phyloP scores from a whole-genome alignment of 129 eudicot species.

The Pittosporum tobira region DNA sequence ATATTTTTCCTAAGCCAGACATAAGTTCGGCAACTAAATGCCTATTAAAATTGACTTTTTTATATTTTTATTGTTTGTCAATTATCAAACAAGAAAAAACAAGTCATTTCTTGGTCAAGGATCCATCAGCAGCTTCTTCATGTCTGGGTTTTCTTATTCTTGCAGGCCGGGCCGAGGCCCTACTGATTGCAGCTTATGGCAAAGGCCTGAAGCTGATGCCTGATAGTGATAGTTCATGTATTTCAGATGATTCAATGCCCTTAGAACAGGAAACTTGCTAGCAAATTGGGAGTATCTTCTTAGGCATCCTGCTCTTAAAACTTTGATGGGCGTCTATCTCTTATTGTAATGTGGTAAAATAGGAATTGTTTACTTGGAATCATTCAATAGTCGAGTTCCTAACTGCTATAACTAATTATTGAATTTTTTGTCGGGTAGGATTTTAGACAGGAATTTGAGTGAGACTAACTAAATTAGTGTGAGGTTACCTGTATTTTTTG shows the following conservation, averaged over 20 bases:
- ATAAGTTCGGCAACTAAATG: neutral
- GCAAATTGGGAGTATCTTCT: neutral
- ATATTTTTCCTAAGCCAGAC: neutral
- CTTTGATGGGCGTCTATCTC: no score
- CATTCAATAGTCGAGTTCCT: no score
- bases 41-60: neutral
- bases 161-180: constrained; percentile 97
- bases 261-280: neutral
- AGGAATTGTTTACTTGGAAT: no score
- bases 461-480: no score
- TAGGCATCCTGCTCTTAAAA: no score
- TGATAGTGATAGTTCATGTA: constrained; percentile 19
- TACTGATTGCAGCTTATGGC: constrained; percentile 93
- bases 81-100: no score
- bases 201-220: constrained; percentile 43
- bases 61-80: neutral
- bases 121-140: no score
- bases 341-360: neutral
- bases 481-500: no score
- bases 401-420: no score
- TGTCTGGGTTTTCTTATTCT: constrained; percentile 5
- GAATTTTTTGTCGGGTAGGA: no score
- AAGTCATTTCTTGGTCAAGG: no score
- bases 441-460: no score
- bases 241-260: neutral